Conservation (phyloP, 192 early-diverging fungal species). For the Jimgerdemannia flammicorona region DNA sequence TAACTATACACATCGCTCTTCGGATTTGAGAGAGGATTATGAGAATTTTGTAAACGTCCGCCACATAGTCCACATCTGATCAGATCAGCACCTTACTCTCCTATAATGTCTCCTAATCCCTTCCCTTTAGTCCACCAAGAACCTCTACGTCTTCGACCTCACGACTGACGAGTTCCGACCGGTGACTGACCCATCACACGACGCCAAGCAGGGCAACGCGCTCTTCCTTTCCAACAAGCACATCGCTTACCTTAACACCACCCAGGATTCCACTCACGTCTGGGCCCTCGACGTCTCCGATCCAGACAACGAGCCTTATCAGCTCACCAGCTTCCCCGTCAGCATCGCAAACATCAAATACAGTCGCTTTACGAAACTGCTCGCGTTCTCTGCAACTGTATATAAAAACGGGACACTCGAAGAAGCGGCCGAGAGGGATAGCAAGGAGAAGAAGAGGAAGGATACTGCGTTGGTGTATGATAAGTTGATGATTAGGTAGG, state of each 20-base stretch:
- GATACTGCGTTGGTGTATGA: constrained; percentile 65
- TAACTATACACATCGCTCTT: too few species aligned
- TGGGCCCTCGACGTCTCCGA: constrained; percentile 29
- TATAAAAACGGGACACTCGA: constrained; percentile 54
- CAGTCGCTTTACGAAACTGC: constrained; percentile 36
- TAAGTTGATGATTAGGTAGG: constrained; percentile 63
- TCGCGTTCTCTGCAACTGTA: constrained; percentile 69
- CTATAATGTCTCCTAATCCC: not conserved
- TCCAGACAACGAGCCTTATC: constrained; percentile 28
- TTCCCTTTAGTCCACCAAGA: constrained; percentile 47
- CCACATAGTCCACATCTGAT: too few species aligned
- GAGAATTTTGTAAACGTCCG: too few species aligned
- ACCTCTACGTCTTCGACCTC: constrained; percentile 46
- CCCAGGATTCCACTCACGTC: constrained; percentile 26
- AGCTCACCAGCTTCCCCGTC: constrained; percentile 50
- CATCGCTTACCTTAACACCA: constrained; percentile 35
- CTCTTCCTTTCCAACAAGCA: constrained; percentile 45
- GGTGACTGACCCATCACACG: constrained; percentile 33
- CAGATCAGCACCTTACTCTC: too few species aligned
- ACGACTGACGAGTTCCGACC: constrained; percentile 35
- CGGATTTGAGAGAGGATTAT: too few species aligned
- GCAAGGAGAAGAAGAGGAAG: constrained; percentile 38
- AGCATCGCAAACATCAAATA: constrained; percentile 54
- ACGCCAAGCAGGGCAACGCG: constrained; percentile 33
- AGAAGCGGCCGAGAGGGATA: constrained; percentile 42